Evolutionary conservation across 495 filamentous ascomycete genomes (phyloP).

Genomic region (Trichoderma orchidacearum): DNA sequence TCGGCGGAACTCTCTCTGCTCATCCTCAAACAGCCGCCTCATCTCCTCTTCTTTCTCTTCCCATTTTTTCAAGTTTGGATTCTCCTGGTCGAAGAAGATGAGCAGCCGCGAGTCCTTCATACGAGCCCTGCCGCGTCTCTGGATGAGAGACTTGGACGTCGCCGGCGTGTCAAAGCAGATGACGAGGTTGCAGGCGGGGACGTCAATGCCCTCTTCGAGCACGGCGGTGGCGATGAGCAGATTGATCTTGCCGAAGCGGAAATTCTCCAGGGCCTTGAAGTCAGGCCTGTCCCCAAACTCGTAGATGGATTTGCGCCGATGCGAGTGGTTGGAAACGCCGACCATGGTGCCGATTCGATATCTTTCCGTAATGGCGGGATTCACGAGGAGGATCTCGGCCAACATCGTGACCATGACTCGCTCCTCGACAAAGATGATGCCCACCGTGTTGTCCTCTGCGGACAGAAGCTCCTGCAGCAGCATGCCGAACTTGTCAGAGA

Average conservation of each 20-base stretch:
- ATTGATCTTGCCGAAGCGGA: slow-evolving; percentile 56
- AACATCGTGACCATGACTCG: slow-evolving; percentile 56
- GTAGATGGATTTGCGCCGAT: slow-evolving; percentile 37
- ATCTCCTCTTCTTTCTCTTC: slow-evolving; percentile 54
- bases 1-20: slow-evolving; percentile 38
- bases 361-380: slow-evolving; percentile 40
- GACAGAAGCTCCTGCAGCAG: slow-evolving; percentile 42
- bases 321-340: slow-evolving; percentile 45
- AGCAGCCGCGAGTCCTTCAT: slow-evolving; percentile 59
- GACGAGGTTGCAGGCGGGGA: slow-evolving; percentile 73
- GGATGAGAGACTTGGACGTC: slow-evolving; percentile 77
- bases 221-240: slow-evolving; percentile 75
- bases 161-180: slow-evolving; percentile 69
- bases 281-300: slow-evolving; percentile 45
- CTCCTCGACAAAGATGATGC: slow-evolving; percentile 70
- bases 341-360: slow-evolving; percentile 57
- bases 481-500: slow-evolving; percentile 39
- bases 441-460: slow-evolving; percentile 36
- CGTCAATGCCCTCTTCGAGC: slow-evolving; percentile 85
- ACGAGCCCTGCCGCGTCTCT: slow-evolving; percentile 74
- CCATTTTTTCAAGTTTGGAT: slow-evolving; percentile 35
- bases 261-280: slow-evolving; percentile 51
- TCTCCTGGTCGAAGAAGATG: slow-evolving; percentile 27
- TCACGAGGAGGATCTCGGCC: slow-evolving; percentile 45
- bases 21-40: slow-evolving; percentile 59